phyloP scores from a whole-genome alignment of 2,329 filamentous ascomycete species.

The Exophiala sp. region DNA sequence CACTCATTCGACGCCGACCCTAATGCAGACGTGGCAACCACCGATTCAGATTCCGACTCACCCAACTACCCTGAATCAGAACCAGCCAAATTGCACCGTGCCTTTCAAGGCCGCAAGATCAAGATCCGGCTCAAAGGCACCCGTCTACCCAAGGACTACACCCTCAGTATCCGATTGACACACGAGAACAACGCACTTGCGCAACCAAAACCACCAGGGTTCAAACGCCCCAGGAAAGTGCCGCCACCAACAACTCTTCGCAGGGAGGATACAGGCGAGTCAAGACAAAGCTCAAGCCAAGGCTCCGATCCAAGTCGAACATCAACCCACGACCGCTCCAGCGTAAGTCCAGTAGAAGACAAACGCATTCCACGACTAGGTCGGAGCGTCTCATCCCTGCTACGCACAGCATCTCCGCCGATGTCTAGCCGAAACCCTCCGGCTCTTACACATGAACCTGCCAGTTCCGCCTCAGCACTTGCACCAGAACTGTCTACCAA shows the following conservation, averaged over 20 bases:
- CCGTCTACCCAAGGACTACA: slow-evolving; percentile 53
- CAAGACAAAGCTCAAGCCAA: background rate
- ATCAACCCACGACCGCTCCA: slow-evolving; percentile 17
- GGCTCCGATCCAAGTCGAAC: slow-evolving; percentile 13
- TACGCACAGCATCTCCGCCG: slow-evolving; percentile 22
- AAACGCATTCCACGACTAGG: slow-evolving; percentile 2
- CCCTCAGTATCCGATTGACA: slow-evolving; percentile 53
- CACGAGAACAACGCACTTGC: slow-evolving; percentile 40
- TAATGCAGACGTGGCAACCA: background rate
- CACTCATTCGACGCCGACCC: slow-evolving; percentile 33
- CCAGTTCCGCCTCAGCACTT: background rate
- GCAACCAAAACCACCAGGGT: slow-evolving; percentile 29
- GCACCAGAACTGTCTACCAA: background rate
- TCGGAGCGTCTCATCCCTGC: slow-evolving; percentile 20
- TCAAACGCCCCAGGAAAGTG: slow-evolving; percentile 20
- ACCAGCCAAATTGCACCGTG: slow-evolving; percentile 47
- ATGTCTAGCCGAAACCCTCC: slow-evolving; percentile 1
- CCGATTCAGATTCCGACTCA: slow-evolving; percentile 31
- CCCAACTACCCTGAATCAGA: slow-evolving; percentile 29
- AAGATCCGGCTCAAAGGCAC: slow-evolving; percentile 54
- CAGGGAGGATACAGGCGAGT: background rate
- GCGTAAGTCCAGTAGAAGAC: background rate
- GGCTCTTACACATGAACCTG: background rate
- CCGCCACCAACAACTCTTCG: slow-evolving; percentile 8
- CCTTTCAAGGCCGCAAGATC: slow-evolving; percentile 57